A percentile compares a stretch with the other conserved stretches of the same genome.
Evolutionary conservation across 495 filamentous ascomycete species (phyloP).

Genomic region (Zalerion maritima): DNA sequence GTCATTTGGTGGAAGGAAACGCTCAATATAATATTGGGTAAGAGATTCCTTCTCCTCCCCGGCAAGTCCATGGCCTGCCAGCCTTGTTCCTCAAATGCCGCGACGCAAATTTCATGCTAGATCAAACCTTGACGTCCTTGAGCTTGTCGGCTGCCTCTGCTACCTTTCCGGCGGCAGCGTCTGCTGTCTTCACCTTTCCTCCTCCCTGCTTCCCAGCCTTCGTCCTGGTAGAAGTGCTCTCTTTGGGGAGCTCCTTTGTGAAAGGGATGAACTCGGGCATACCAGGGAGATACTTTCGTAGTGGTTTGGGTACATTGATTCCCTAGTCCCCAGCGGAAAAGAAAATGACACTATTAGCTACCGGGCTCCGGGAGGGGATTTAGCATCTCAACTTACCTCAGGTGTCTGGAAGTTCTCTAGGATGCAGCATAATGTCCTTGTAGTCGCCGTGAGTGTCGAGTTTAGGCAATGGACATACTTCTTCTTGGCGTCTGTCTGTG

Average conservation of each 20-base stretch:
- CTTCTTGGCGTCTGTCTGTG: conserved; percentile 67
- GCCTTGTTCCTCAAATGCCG: too few species aligned
- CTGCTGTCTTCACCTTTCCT: conserved; percentile 9
- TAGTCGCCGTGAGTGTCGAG: conserved; percentile 82
- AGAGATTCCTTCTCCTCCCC: too few species aligned
- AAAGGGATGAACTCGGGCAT: conserved; percentile 77
- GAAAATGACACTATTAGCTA: conserved; percentile 3
- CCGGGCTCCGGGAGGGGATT: neutral
- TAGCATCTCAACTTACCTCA: conserved; percentile 40
- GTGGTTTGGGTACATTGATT: conserved; percentile 68
- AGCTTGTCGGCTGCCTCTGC: conserved; percentile 5
- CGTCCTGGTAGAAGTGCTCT: conserved; percentile 12
- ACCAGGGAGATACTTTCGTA: conserved; percentile 87
- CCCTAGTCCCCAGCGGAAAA: conserved; percentile 35
- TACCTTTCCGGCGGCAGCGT: conserved; percentile 7
- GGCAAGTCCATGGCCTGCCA: too few species aligned
- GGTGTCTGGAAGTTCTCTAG: conserved; percentile 94
- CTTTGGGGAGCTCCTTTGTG: conserved; percentile 67
- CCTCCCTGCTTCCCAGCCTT: conserved; percentile 12
- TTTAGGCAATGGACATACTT: conserved; percentile 91
- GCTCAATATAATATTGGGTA: too few species aligned
- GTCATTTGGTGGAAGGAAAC: too few species aligned
- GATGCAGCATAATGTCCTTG: conserved; percentile 84
- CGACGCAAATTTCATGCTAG: too few species aligned
- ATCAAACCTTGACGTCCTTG: too few species aligned